Base-by-base conservation (phyloP, 2,329 filamentous ascomycete genomes). In the Claviceps digitariae region DNA sequence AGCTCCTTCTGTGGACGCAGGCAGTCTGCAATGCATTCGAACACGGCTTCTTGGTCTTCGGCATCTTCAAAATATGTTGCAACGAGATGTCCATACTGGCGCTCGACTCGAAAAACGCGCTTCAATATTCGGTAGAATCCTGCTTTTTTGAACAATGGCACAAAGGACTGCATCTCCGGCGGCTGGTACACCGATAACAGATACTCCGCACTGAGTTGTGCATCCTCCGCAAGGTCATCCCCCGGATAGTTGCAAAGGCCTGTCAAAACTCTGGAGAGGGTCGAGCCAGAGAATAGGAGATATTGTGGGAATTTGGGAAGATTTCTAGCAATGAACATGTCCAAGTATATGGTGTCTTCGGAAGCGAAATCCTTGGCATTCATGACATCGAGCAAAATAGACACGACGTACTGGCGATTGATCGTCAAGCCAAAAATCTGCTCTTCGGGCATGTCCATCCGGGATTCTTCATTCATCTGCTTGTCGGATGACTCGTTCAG, bases 321-420 rank as follows among this genome's bases (percentile, higher is more conserved):
- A 64, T 95, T 98, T 53, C 93, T 83, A 20, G 93, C 91, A 64
- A 98, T 86, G 64, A 98, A 98, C 90, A 98, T 98, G 68, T 98
- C 90, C 46, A 98, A 78, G 67, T 95, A 98, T 53, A 98, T 87
- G 13, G 87, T 90, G 63, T 97, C 90, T 56, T 86, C 81, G 0
- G 83, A 69, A 0, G 82, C 79, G 67, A 95, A 97, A 48, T 87
- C 81, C 4, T 77, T 74, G 0, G 81, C 72, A 50, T 83, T 86
- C 88, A 98, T 95, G 29, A 96, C 84, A 65, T 95, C 90, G 12
- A 95, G 76, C 54, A 98, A 72, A 54, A 96, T 94, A 48, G 87
- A 91, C 58, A 96, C 79, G 55, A 98, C 82, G 62, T 95, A 95
- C 67, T 98, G 93, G 36, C 93, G 82, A 62, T 93, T 93, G 50